A percentile compares a stretch with the other conserved stretches of the same genome.
phyloP scores from a whole-genome alignment of 2,329 filamentous ascomycete genomes.

The Fragosphaeria purpurea region DNA sequence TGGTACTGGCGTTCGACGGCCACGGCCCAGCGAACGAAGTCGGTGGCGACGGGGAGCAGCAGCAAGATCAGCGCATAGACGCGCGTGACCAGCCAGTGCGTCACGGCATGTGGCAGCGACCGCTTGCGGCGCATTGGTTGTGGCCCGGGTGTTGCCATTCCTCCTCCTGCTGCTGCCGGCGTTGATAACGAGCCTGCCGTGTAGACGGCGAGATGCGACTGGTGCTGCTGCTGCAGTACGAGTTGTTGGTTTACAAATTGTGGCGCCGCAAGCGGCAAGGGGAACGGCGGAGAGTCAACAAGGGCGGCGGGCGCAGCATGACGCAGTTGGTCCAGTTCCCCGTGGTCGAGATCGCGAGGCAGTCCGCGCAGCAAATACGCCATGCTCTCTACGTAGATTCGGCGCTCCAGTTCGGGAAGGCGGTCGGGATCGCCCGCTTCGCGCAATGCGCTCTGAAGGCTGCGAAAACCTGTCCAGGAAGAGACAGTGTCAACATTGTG shows the following conservation, averaged over 20 bases:
- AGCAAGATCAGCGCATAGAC: conserved; percentile 8
- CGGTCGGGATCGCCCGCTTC: conserved; percentile 14
- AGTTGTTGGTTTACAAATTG: conserved; percentile 8
- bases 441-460: conserved; percentile 10
- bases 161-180: too few species aligned
- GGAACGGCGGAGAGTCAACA: conserved; percentile 3
- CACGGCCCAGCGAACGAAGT: conserved; percentile 4
- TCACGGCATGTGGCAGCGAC: conserved; percentile 9
- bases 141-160: too few species aligned
- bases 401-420: conserved; percentile 39
- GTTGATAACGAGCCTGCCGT: too few species aligned
- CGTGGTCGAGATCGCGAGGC: conserved; percentile 43
- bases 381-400: conserved; percentile 54
- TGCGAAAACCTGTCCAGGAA: conserved; percentile 8
- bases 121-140: background rate
- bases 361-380: conserved; percentile 55
- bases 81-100: conserved; percentile 13
- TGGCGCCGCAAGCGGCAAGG: background rate
- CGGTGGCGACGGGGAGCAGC: conserved; percentile 7
- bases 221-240: background rate
- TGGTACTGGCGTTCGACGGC: conserved; percentile 13
- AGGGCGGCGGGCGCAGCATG: conserved; percentile 36
- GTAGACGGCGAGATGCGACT: background rate
- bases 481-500: background rate
- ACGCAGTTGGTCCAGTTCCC: conserved; percentile 43